Evolutionary conservation across 345 rosid genomes (phyloP).

Genomic region (Populus davidiana): DNA sequence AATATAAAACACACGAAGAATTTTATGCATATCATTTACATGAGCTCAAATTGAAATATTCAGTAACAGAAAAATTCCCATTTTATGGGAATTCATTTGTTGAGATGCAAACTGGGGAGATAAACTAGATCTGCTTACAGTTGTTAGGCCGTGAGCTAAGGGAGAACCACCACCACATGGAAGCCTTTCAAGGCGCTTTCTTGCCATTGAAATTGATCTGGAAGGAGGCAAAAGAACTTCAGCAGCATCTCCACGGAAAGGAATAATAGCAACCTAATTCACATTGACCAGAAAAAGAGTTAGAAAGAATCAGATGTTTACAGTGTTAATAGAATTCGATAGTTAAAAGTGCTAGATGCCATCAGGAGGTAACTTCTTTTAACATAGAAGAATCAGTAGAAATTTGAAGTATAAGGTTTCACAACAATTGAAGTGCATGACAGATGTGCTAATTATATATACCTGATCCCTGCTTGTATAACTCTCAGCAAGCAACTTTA

Average conservation of each 20-base stretch:
- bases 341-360: not conserved
- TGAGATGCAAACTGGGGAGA: not conserved
- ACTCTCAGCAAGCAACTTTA: slow-evolving; percentile 91
- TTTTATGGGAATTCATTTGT: too few species aligned
- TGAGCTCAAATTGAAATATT: not conserved
- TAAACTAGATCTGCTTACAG: slow-evolving; percentile 43
- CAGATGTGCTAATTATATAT: slow-evolving; percentile 7
- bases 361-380: not conserved
- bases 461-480: slow-evolving; percentile 99
- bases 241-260: slow-evolving; percentile 94
- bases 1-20: not conserved
- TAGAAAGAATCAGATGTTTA: not conserved
- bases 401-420: not conserved
- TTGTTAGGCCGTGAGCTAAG: slow-evolving; percentile 92
- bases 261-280: slow-evolving; percentile 80
- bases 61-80: too few species aligned
- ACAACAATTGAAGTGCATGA: not conserved
- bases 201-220: slow-evolving; percentile 96
- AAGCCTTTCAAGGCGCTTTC: slow-evolving; percentile 93
- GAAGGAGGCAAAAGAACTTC: slow-evolving; percentile 97
- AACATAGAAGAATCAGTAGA: not conserved
- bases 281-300: slow-evolving; percentile 17
- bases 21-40: not conserved
- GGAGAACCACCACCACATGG: slow-evolving; percentile 99
- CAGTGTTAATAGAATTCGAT: not conserved